Evolutionary conservation across 441 rosid species (phyloP), one percentile per base, ranked within the genome.

Genomic region (Syzygium syzygioides): DNA sequence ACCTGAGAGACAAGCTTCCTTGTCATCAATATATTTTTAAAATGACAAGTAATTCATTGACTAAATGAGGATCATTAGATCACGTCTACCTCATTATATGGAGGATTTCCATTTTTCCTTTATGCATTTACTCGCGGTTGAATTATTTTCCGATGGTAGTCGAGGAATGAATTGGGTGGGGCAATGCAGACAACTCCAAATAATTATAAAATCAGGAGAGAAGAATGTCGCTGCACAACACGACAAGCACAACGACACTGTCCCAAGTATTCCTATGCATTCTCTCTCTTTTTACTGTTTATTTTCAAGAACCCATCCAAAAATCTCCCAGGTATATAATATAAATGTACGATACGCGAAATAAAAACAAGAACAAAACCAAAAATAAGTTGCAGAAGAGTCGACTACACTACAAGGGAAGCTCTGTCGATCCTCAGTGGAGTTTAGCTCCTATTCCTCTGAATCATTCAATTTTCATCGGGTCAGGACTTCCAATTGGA

Each of bases 191-290:
- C 84, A 37, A 28, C 79, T 66, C 85, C 68, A 41, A 85, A 30
- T 60, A 80, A 80, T 79, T 52, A 89, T 86, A 85, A 87, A 89
- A 88, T 88, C 71, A 87, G 68, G 83, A 62, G 89, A 89, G 76
- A 79, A 90, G 96, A 93, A 94, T 95, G 97, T 93, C 93, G 94
- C 91, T 87, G 92, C 95, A 91, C 93, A 90, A 91, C 88, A 93
- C 66, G 96, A 94, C 96, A 94, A 90, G 87, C 90, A 87, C 89
- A 91, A 86, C 92, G 94, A 92, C 97, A 93, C 92, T 60, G 91
- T 91, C 91, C 92, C 93, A 80, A 85, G 90, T 86, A 89, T 90
- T 91, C 88, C 86, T 88, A 68, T 66, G 89, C 87, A 68, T 88
- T 89, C 79, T 6, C 80, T 32, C 41, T 66, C 9, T 66, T 32